Conservation (phyloP, 2,329 filamentous ascomycete genomes). For the Aspergillus pseudoviridinutans region DNA sequence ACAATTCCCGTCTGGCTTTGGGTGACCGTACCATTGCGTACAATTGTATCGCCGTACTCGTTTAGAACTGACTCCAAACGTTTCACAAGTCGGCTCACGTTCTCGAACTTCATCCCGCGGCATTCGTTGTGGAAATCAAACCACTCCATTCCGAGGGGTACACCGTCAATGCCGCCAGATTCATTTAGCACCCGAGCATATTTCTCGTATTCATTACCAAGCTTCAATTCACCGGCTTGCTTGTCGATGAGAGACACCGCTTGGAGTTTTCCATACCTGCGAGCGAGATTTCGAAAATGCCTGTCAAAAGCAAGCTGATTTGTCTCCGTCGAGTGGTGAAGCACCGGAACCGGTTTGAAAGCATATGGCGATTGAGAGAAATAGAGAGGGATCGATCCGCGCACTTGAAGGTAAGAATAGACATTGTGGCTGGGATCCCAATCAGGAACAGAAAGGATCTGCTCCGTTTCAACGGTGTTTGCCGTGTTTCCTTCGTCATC, state of each 20-base stretch:
- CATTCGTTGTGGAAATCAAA: constrained; percentile 95
- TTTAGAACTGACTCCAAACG: constrained; percentile 65
- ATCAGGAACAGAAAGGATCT: constrained; percentile 71
- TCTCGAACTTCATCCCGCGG: constrained; percentile 96
- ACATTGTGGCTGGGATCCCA: constrained; percentile 62
- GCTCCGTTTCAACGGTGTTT: constrained; percentile 92
- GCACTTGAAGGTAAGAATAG: constrained; percentile 80
- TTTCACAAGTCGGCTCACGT: constrained; percentile 75
- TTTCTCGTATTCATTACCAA: constrained; percentile 73
- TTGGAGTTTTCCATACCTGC: constrained; percentile 72
- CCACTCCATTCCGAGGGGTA: constrained; percentile 74
- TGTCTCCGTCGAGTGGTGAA: constrained; percentile 74
- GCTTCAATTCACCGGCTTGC: constrained; percentile 71
- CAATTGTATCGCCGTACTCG: constrained; percentile 66
- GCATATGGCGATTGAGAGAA: constrained; percentile 95
- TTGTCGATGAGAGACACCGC: constrained; percentile 85
- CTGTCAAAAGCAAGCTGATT: constrained; percentile 74
- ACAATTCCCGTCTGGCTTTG: constrained; percentile 68
- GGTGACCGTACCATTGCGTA: constrained; percentile 41
- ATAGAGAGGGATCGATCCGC: constrained; percentile 90
- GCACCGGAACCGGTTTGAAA: constrained; percentile 77
- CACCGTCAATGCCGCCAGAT: constrained; percentile 49
- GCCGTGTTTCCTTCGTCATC: constrained; percentile 86
- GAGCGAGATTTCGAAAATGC: constrained; percentile 69
- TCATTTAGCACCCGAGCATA: constrained; percentile 65